A percentile compares a stretch with the other conserved stretches of the same genome.
Evolutionary conservation across 129 eudicot genomes (phyloP).

Genomic region (Logfia minima): DNA sequence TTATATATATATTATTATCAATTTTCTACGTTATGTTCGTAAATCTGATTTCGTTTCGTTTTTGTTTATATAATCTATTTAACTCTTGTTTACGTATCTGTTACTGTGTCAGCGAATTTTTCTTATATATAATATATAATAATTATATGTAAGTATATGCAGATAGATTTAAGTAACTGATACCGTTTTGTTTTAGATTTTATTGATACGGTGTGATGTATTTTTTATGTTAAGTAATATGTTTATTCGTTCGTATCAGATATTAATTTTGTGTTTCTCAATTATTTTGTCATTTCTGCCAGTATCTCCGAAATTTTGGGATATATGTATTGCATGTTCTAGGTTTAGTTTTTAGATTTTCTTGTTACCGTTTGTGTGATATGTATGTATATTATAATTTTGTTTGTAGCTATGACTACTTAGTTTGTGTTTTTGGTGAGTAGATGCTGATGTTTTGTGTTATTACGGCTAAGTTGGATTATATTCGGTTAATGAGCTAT

Average conservation of each 20-base stretch:
- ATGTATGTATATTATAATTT: neutral
- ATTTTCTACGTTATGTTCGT: neutral
- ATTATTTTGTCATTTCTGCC: neutral
- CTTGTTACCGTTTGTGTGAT: neutral
- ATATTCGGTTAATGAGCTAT: conserved; percentile 7
- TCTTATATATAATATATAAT: neutral
- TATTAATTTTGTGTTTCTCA: neutral
- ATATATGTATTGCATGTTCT: neutral
- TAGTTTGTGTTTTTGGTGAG: conserved; percentile 17
- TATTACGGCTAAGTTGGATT: neutral
- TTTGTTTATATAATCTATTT: neutral
- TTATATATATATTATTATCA: neutral
- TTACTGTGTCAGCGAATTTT: neutral
- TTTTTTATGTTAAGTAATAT: too few relatives aligned
- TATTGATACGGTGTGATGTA: neutral
- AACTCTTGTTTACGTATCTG: neutral
- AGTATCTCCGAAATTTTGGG: neutral
- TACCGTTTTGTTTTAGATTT: neutral
- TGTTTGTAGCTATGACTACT: neutral
- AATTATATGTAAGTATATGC: neutral
- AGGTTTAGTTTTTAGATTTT: neutral
- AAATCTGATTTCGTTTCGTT: neutral
- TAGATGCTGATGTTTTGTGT: neutral
- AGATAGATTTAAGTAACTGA: neutral
- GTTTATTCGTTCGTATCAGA: neutral